phyloP scores from a whole-genome alignment of 768 basidiomycete genomes.

The Boletus sensibilis region DNA sequence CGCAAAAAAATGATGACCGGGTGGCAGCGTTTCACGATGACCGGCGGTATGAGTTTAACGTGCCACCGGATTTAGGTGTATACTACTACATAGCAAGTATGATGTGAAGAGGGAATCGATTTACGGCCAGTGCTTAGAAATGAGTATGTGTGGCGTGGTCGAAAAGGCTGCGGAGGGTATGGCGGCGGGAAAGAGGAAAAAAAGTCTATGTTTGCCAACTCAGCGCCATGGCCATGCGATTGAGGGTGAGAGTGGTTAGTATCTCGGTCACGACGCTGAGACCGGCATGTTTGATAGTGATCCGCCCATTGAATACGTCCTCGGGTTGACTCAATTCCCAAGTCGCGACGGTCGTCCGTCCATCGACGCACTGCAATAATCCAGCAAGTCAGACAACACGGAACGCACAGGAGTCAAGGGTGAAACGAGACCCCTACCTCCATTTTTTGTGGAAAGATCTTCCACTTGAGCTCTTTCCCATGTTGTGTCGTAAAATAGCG shows the following conservation, averaged over 20 bases:
- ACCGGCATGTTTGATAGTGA: conserved; percentile 57
- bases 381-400: not conserved
- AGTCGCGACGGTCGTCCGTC: conserved; percentile 56
- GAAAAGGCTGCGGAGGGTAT: not conserved
- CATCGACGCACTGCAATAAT: conserved; percentile 56
- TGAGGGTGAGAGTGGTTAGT: conserved; percentile 69
- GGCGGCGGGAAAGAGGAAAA: not conserved
- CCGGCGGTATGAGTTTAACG: conserved; percentile 1
- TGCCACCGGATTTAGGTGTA: conserved; percentile 3
- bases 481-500: conserved; percentile 72
- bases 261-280: conserved; percentile 73
- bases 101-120: not conserved
- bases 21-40: conserved; percentile 19
- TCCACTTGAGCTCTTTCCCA: conserved; percentile 77
- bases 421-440: conserved; percentile 48
- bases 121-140: conserved; percentile 8
- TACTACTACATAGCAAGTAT: not conserved
- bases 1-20: not conserved
- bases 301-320: conserved; percentile 56
- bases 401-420: not conserved
- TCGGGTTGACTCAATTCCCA: conserved; percentile 65
- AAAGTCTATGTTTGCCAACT: conserved; percentile 43
- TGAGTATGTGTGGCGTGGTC: conserved; percentile 1
- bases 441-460: conserved; percentile 56
- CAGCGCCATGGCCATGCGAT: conserved; percentile 64